phyloP scores from a whole-genome alignment of 345 rosid genomes.

The Populus ilicifolia region DNA sequence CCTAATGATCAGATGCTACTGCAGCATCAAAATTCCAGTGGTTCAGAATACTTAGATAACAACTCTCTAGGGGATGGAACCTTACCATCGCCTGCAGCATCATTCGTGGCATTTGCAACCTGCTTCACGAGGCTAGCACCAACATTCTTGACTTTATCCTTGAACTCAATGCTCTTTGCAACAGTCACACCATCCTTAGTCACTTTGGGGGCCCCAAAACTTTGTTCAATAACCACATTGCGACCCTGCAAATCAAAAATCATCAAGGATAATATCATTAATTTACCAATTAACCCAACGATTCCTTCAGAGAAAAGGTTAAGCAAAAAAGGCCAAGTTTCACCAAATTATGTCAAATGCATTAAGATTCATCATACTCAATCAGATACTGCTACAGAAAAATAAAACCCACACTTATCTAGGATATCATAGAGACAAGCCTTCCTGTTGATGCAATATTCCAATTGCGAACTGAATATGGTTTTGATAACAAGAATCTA shows the following conservation, averaged over 20 bases:
- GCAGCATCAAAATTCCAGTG: not conserved
- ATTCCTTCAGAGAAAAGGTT: not conserved
- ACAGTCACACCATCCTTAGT: slow-evolving; percentile 98
- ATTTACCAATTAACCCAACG: not conserved
- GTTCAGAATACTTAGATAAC: not conserved
- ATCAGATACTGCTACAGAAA: not conserved
- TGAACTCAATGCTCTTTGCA: slow-evolving; percentile 94
- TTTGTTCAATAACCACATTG: slow-evolving; percentile 90
- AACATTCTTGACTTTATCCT: slow-evolving; percentile 77
- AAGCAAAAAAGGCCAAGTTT: not conserved
- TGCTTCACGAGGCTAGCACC: slow-evolving; percentile 99
- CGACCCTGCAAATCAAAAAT: slow-evolving; percentile 56
- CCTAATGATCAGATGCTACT: not conserved
- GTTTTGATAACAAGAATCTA: not conserved
- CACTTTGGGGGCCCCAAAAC: slow-evolving; percentile 94
- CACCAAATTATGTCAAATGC: not conserved
- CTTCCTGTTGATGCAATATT: not conserved
- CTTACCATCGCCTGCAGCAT: slow-evolving; percentile 92
- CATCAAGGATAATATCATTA: not conserved
- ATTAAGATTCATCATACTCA: not conserved
- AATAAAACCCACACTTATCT: not conserved
- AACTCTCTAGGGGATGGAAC: not conserved
- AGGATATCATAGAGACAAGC: not conserved
- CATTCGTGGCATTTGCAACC: slow-evolving; percentile 98
- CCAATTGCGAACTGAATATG: not conserved